Evolutionary conservation across 495 filamentous ascomycete genomes (phyloP).

Genomic region (Lasiosphaeria ovina): DNA sequence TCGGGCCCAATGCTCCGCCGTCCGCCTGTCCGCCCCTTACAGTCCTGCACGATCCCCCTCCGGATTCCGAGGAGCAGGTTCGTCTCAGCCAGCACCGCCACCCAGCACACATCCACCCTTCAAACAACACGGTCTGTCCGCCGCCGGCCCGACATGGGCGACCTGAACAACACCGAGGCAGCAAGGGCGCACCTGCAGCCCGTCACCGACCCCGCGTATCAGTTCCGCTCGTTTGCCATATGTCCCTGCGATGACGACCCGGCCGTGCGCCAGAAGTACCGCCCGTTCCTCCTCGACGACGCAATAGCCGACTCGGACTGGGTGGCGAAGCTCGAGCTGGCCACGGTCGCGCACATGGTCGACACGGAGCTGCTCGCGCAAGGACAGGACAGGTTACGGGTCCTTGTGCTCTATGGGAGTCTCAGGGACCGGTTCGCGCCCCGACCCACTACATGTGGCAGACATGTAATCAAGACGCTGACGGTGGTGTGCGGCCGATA

Average conservation of each 20-base stretch:
- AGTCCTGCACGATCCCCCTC: too few species aligned
- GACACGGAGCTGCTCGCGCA: slow-evolving; percentile 43
- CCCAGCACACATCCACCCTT: too few species aligned
- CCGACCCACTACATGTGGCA: neutral
- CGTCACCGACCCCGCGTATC: slow-evolving; percentile 25
- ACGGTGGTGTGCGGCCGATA: neutral
- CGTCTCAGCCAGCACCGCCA: too few species aligned
- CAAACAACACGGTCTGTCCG: too few species aligned
- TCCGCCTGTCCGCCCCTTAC: too few species aligned
- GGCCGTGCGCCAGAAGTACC: slow-evolving; percentile 50
- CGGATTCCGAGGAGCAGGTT: too few species aligned
- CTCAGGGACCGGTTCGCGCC: slow-evolving; percentile 46
- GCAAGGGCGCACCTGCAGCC: slow-evolving; percentile 19
- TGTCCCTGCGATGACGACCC: slow-evolving; percentile 45
- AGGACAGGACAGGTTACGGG: slow-evolving; percentile 51
- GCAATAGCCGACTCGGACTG: slow-evolving; percentile 46
- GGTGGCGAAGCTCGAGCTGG: slow-evolving; percentile 56
- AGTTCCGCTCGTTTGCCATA: slow-evolving; percentile 42
- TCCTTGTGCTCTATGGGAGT: slow-evolving; percentile 65
- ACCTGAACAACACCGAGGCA: slow-evolving; percentile 42
- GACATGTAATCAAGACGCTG: neutral
- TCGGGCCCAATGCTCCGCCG: too few species aligned
- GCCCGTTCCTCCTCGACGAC: slow-evolving; percentile 54
- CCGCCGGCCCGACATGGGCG: slow-evolving; percentile 19
- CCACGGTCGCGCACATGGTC: slow-evolving; percentile 50